These are phyloP conservation scores for Russula vinacea DNA, from an alignment of 768 basidiomycete species.

Conservation along the genomic window DNA sequence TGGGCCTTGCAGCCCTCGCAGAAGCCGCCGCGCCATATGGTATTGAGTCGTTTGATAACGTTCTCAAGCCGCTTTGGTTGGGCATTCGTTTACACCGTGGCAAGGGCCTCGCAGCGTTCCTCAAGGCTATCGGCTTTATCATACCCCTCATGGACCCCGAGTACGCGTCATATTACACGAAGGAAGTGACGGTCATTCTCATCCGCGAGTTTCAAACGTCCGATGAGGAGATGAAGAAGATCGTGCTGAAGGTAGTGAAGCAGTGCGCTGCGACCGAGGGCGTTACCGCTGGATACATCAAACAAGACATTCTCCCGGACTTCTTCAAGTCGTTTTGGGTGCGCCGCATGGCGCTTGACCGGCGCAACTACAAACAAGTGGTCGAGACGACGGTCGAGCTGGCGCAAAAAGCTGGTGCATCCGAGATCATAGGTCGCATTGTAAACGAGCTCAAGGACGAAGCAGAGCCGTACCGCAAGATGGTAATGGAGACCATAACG, in stretches of 20 bases:
- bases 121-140: slow-evolving; percentile 98
- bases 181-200: slow-evolving; percentile 94
- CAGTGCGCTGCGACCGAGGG: slow-evolving; percentile 99
- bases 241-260: slow-evolving; percentile 97
- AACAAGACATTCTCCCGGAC: slow-evolving; percentile 95
- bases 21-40: slow-evolving; percentile 98
- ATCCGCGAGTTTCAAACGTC: slow-evolving; percentile 99
- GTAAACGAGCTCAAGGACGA: slow-evolving; percentile 90
- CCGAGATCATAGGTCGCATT: slow-evolving; percentile 88
- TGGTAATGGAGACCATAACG: slow-evolving; percentile 99
- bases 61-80: slow-evolving; percentile 90
- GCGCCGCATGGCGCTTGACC: slow-evolving; percentile 93
- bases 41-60: slow-evolving; percentile 98
- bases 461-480: slow-evolving; percentile 91
- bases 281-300: slow-evolving; percentile 93
- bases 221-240: slow-evolving; percentile 99
- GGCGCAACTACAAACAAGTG: slow-evolving; percentile 93
- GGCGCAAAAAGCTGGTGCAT: slow-evolving; percentile 93
- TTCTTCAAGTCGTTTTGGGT: slow-evolving; percentile 99
- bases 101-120: slow-evolving; percentile 90
- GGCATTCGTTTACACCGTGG: slow-evolving; percentile 94
- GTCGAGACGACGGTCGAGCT: slow-evolving; percentile 99
- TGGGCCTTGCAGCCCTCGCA: slow-evolving; percentile 88
- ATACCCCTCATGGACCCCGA: slow-evolving; percentile 99
- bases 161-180: slow-evolving; percentile 98